Base-by-base conservation (phyloP, 2,329 filamentous ascomycete genomes). In the Pseudocercospora fuligena region DNA sequence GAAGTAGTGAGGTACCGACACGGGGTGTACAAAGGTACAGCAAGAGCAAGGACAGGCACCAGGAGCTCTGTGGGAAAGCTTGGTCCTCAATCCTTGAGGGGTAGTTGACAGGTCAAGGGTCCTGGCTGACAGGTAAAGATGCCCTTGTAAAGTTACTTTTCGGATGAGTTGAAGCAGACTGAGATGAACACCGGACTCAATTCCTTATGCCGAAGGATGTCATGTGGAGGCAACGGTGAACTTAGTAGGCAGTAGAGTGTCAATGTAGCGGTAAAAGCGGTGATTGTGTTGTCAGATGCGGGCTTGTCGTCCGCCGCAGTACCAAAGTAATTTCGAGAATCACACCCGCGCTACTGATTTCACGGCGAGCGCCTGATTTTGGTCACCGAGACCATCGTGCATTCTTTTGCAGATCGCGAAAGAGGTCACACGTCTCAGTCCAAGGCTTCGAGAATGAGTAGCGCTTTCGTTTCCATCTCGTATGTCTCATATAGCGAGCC, bases 1-100 rank as follows among this genome's bases (percentile, higher is more conserved):
- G 2, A 51, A 51, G 47, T 23, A 51, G 47, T 14, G 51, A 56
- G 25, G 51, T 56, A 56, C 51, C 51, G 51, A 56, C 51, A 56
- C 25, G 51, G 51, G 27, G 16, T 54, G 46, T 54, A n/a, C 14
- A 25, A 29, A 25, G 3, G 25, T 51, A 33, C 51, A 56, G 25
- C 49, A 25, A 31, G 51, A 12, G 6, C 51, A 2, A 33, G 51
- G 51, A 56, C 51, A 56, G 25, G 51, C 25, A 29, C 51, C 51
- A 56, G 51, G 27, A 33, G 51, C 23, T 56, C 23, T 31, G 51
- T n/a, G 16, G 27, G 16, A 31, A 56, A 56, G 25, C 23, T 27
- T 56, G 23, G 27, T 25, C 25, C 27, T 12, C 47, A 51, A 23
- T 23, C 51, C 27, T 56, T 5, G 51, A 31, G 51, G 51, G 25